These are phyloP conservation scores for Arthonia radiata DNA, from an alignment of 495 filamentous ascomycete genomes.

Conservation along the genomic window DNA sequence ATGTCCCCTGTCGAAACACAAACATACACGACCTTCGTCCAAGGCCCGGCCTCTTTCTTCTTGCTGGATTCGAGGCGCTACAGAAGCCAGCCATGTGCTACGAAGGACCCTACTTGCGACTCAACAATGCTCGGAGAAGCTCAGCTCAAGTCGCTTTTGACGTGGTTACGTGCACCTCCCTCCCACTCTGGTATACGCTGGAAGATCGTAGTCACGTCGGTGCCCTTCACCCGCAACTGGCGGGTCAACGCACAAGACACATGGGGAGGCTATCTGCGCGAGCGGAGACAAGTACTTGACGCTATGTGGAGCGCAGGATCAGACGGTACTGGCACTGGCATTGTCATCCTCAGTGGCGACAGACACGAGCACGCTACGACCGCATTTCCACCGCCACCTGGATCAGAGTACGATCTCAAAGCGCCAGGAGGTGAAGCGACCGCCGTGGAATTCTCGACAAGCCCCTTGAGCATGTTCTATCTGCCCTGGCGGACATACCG, in stretches of 20 bases:
- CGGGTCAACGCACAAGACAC: constrained; percentile 58
- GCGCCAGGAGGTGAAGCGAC: constrained; percentile 22
- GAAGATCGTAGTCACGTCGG: constrained; percentile 72
- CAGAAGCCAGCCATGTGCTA: constrained; percentile 25
- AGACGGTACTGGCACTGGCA: constrained; percentile 41
- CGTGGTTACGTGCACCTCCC: constrained; percentile 42
- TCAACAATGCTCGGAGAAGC: constrained; percentile 57
- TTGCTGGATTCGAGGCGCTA: constrained; percentile 81
- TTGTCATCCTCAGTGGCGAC: constrained; percentile 73
- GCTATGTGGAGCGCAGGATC: constrained; percentile 66
- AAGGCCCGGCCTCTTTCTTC: constrained; percentile 84
- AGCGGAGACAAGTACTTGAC: constrained; percentile 56
- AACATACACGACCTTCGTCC: constrained; percentile 61
- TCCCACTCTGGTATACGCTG: constrained; percentile 58
- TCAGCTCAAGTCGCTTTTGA: constrained; percentile 57
- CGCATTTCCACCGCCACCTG: constrained; percentile 47
- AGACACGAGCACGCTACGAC: constrained; percentile 90
- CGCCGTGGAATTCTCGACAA: constrained; percentile 70
- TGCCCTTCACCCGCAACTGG: constrained; percentile 97
- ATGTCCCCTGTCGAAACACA: constrained; percentile 20
- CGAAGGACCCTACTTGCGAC: constrained; percentile 17
- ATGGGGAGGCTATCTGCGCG: constrained; percentile 70
- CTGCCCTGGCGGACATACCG: constrained; percentile 61
- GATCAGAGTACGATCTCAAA: constrained; percentile 9
- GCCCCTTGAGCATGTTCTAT: constrained; percentile 82